Conservation (phyloP, 2,329 filamentous ascomycete species). For the Aspergillus fumigatus region DNA sequence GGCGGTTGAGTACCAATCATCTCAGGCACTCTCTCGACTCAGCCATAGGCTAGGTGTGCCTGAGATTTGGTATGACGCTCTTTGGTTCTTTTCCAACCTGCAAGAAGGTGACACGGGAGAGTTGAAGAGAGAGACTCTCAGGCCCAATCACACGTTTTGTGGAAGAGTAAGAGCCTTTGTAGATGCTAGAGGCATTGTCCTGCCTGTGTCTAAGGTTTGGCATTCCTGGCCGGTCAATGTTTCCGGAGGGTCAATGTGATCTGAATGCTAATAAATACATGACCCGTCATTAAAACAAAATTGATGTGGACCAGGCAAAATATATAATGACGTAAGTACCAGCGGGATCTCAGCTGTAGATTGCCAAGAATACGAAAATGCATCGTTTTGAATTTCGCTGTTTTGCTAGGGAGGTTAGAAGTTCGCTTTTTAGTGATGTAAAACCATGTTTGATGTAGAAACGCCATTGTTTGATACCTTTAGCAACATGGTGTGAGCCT, state of each 20-base stretch:
- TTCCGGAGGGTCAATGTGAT: not conserved
- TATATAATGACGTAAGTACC: not conserved
- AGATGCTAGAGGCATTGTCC: not conserved
- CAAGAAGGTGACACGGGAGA: not conserved
- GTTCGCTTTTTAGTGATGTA: not conserved
- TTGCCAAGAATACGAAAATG: not conserved
- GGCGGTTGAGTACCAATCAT: not conserved
- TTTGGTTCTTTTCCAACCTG: not conserved
- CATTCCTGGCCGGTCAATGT: not conserved
- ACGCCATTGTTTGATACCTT: too few species aligned
- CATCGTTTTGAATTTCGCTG: not conserved
- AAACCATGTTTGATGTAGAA: not conserved
- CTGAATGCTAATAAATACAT: not conserved
- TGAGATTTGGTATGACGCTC: not conserved
- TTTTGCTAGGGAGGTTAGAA: not conserved
- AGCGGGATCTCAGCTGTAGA: not conserved
- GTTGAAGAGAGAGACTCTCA: not conserved
- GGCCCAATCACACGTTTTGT: not conserved
- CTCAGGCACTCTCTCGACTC: not conserved
- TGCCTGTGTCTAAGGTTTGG: not conserved
- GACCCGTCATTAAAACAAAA: too few species aligned
- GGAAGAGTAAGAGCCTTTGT: not conserved
- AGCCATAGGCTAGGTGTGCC: not conserved
- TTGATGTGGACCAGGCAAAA: not conserved
- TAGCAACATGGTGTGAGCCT: not conserved